Base-by-base conservation (phyloP, 2,329 filamentous ascomycete genomes). In the Aspergillus quadricinctus region DNA sequence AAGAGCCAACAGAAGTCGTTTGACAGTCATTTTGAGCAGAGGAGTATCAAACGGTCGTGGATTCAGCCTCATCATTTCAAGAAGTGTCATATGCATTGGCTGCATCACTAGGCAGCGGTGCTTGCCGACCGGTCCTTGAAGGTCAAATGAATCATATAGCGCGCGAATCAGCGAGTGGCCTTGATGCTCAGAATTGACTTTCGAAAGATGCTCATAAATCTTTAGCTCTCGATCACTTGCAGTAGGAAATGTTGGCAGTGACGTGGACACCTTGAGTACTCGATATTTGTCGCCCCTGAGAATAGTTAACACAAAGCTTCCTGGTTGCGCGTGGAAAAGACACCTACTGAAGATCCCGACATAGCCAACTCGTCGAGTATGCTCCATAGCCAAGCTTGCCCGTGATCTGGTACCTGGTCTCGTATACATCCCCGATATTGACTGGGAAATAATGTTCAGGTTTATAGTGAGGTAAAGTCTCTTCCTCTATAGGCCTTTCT, bases 341-440 rank as follows among this genome's bases (percentile, higher is more conserved):
- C 23, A 35, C 41, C 17, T 53, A 66, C 66, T 64, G 59, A 11
- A 72, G 59, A 58, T 76, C 72, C 25, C 63, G 67, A n/a, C 72
- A 72, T 19, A 78, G 68, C 75, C 75, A 77, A 17, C 75, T 72
- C 0, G 74, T 78, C 1, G 74, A 77, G 14, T 69, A 74, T 25
- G 65, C 68, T 21, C 75, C 75, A 57, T 62, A 77, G 5, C 73
- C 75, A 4, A 78, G 59, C 52, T 78, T 77, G 1, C 68, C 62
- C 0, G 73, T 50, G 0, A 68, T 54, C 59, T 77, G 69, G 53
- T 72, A 78, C 11, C 67, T 61, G n/a, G 62, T 52, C 2, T 70
- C 57, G 21, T 75, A 69, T 1, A 75, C 57, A 28, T 77, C 65
- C 3, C 73, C 73, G 4, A 75, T 56, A 0, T 60, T 60, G 35